Base-by-base conservation (phyloP, 768 basidiomycete species). In the Tephrocybe rancida region DNA sequence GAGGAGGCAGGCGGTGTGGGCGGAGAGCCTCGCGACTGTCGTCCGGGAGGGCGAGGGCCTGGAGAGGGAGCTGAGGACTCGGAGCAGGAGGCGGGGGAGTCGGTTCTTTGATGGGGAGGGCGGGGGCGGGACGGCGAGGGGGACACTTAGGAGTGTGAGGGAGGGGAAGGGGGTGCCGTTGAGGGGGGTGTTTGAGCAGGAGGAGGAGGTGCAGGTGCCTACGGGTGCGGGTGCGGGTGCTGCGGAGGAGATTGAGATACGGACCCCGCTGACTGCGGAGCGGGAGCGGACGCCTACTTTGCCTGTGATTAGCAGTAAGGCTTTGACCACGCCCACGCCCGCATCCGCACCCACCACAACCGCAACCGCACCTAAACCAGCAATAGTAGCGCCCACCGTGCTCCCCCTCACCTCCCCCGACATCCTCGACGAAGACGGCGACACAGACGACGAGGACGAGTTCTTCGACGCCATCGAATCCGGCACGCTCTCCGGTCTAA, bases 391-490 rank as follows among this genome's bases (percentile, higher is more conserved):
- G 13, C 30, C 39, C 3, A 24, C 46, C 25, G 24, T 29, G 1
- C 29, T 37, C 10, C 35, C 43, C n/a, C n/a, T 27, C 2, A 10
- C 29, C 18, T 8, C 11, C 3, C 16, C 34, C 9, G 5, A 18
- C 25, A 65, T 47, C 57, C 63, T 66, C 57, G 52, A 48, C 48
- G 61, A 55, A 9, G 55, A 63, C 14, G 68, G 70, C 3, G 70
- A 70, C 14, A 88, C 87, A 1, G 89, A 90, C 61, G 90, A 92
- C 38, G 90, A 95, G 64, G 96, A 98, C 70, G 95, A 98, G 69
- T 98, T 98, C 70, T 98, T 96, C 65, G 96, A 98, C 67, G 95
- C 96, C 26, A 95, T 98, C 63, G 95, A 98, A 65, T 70, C 85
- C 14, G 88, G 88, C 43, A 84, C 77, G 37, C 71, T 95, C 0